Conservation (phyloP, 768 basidiomycete species). For the Tylopilus felleus region DNA sequence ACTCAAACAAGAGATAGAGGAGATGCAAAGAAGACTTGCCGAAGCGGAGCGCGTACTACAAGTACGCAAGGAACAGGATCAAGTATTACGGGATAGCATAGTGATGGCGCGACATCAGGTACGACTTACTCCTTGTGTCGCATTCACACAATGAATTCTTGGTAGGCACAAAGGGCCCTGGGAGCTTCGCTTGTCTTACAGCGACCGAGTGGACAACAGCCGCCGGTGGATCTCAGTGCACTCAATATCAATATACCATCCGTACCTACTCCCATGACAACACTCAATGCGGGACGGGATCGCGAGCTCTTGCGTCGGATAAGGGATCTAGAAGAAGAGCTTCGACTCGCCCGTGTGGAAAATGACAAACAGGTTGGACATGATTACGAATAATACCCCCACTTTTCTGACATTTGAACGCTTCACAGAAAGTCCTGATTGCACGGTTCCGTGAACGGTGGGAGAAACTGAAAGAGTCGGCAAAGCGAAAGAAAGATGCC, state of each 20-base stretch:
- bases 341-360: constrained; percentile 57
- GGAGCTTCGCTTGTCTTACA: constrained; percentile 61
- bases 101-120: constrained; percentile 67
- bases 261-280: constrained; percentile 44
- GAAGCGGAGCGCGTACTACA: constrained; percentile 62
- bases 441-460: constrained; percentile 80
- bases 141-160: constrained; percentile 1
- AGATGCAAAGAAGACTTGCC: constrained; percentile 54
- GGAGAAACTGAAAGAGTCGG: constrained; percentile 87
- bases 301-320: constrained; percentile 53
- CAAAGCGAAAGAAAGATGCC: constrained; percentile 81
- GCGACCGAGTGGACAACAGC: constrained; percentile 36
- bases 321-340: constrained; percentile 80
- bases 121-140: constrained; percentile 17
- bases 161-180: constrained; percentile 77
- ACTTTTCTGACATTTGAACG: constrained; percentile 12
- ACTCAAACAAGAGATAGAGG: constrained; percentile 59
- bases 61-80: constrained; percentile 73
- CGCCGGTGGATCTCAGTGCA: constrained; percentile 48
- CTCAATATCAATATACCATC: constrained; percentile 57
- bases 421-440: constrained; percentile 72
- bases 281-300: constrained; percentile 51
- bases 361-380: constrained; percentile 77
- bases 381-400: background rate
- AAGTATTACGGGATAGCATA: constrained; percentile 78